These are phyloP conservation scores for Laburnicola sp. DNA, from an alignment of 2,329 filamentous ascomycete genomes.

Conservation along the genomic window DNA sequence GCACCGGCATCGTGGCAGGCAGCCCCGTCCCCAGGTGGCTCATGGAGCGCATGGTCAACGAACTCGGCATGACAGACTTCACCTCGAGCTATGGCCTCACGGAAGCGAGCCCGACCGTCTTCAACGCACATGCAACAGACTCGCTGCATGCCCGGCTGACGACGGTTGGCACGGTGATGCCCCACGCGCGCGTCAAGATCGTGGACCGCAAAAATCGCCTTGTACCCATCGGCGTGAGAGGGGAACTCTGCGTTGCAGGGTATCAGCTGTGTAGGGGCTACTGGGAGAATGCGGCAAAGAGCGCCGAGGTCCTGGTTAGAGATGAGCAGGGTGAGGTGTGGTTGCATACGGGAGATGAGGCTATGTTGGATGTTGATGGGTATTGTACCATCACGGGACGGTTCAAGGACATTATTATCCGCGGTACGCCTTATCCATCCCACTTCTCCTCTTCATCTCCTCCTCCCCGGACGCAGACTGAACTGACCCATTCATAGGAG, in stretches of 20 bases:
- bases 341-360: constrained; percentile 47
- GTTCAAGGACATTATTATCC: constrained; percentile 79
- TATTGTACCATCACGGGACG: constrained; percentile 74
- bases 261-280: constrained; percentile 72
- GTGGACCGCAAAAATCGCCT: constrained; percentile 68
- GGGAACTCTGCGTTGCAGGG: constrained; percentile 77
- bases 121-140: constrained; percentile 77
- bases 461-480: not conserved
- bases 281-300: constrained; percentile 72
- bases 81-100: constrained; percentile 64
- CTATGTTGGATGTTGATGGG: constrained; percentile 48
- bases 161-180: constrained; percentile 76
- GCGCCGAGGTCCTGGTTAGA: constrained; percentile 69
- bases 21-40: constrained; percentile 74
- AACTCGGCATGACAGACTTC: constrained; percentile 76
- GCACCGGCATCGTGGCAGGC: constrained; percentile 79
- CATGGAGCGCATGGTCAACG: constrained; percentile 71
- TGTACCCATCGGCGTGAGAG: constrained; percentile 67
- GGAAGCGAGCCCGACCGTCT: constrained; percentile 77
- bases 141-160: constrained; percentile 66
- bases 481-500: constrained; percentile 27
- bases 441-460: too few species aligned
- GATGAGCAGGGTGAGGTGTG: constrained; percentile 60
- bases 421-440: constrained; percentile 58
- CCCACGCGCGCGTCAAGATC: constrained; percentile 74